Evolutionary conservation across 176 grass and related monocot species (phyloP), one percentile per base, ranked within the genome.

Genomic region (Eleusine coracana): DNA sequence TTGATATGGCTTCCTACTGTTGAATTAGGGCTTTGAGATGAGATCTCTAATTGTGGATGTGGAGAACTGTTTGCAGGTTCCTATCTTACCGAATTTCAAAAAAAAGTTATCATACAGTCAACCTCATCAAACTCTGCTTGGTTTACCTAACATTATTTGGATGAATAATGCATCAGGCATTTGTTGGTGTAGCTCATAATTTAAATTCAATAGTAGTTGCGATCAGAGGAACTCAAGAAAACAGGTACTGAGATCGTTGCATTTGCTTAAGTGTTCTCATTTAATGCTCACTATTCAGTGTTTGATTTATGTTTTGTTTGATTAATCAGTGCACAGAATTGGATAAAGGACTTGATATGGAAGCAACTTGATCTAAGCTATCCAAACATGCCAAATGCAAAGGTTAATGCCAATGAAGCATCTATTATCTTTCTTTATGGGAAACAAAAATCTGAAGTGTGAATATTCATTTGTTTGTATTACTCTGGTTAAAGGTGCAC

Each of bases 151-250:
- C 60, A 63, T 63, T 63, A 13, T 5, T 14, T 29, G 10, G 60
- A 63, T 63, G 60, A 29, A 63, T 29, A 29, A 63, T 63, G 25
- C 29, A 28, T 29, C 60, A 63, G 64, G 63, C 78, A 18, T 80
- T 80, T 69, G 78, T 80, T 85, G 92, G 96, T 79, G 85, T 98
- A 66, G 92, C 74, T 91, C 85, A 92, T 73, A 82, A 88, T 90
- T 82, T 94, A 76, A 91, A 95, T 51, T 85, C 89, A 50, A 85
- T 98, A 36, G 66, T 98, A 9, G 60, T 98, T 52, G 91, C 92
- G 70, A 94, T 98, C 76, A 95, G 90, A 73, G 96, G 96, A 88
- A 98, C 96, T 80, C 96, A 98, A 86, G 96, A 98, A 77, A 93
- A 98, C 69, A 98, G 92, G 96, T 95, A 82, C 66, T 70, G 45